Conservation (phyloP, 805 yeast genomes). For the Yueomyces sinensis region DNA sequence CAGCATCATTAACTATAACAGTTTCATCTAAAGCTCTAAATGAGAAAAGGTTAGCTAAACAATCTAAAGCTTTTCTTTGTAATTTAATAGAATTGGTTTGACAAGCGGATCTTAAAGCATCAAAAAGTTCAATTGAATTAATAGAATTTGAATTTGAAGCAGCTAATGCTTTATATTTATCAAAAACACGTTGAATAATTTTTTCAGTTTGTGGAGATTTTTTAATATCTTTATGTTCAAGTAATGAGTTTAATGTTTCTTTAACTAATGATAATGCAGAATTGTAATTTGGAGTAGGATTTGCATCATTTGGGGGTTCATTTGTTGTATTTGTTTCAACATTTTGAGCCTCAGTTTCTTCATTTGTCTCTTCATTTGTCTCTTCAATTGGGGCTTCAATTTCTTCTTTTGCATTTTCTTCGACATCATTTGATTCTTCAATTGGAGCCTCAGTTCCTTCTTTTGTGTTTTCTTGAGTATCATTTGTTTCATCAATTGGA, state of each 20-base stretch:
- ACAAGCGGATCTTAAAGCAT: conserved; percentile 64
- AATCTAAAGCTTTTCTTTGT: conserved; percentile 65
- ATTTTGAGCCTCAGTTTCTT: neutral
- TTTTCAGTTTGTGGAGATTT: conserved; percentile 28
- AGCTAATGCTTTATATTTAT: conserved; percentile 15
- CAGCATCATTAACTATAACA: conserved; percentile 35
- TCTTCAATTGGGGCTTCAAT: conserved; percentile 4
- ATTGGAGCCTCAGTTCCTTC: neutral
- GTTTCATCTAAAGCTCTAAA: conserved; percentile 58
- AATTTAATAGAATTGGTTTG: conserved; percentile 53
- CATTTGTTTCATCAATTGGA: neutral
- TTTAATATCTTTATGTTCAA: conserved; percentile 47
- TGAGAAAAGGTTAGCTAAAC: conserved; percentile 80
- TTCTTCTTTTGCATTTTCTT: conserved; percentile 1
- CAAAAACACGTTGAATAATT: conserved; percentile 21
- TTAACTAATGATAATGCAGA: conserved; percentile 32
- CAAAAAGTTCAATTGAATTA: conserved; percentile 48
- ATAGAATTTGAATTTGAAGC: conserved; percentile 20
- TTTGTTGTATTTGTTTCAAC: too few species aligned
- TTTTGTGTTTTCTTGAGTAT: neutral
- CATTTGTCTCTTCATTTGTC: neutral
- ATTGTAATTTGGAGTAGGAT: conserved; percentile 12
- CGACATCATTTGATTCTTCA: neutral
- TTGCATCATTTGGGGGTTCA: neutral
- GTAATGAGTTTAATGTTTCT: conserved; percentile 44